Conservation (phyloP, 2,329 filamentous ascomycete species). For the Calonectria honghensis region DNA sequence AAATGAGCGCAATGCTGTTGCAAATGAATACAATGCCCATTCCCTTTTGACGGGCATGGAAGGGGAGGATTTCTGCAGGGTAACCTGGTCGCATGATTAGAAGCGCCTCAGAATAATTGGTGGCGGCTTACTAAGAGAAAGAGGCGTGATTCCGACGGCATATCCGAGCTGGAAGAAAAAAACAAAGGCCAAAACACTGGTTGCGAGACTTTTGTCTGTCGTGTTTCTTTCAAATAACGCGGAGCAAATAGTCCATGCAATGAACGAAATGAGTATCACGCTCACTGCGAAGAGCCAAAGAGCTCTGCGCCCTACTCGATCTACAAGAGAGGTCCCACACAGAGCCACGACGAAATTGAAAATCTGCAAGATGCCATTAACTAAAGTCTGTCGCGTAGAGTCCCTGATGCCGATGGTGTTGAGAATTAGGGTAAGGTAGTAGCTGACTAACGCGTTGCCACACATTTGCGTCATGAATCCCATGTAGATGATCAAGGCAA, state of each 20-base stretch:
- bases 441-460: conserved; percentile 38
- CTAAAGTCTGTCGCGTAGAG: conserved; percentile 57
- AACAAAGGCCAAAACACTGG: background rate
- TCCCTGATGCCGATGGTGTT: conserved; percentile 60
- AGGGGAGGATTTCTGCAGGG: conserved; percentile 50
- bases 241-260: conserved; percentile 55
- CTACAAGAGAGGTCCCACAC: conserved; percentile 60
- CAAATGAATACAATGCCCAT: conserved; percentile 11
- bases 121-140: conserved; percentile 44
- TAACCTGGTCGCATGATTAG: conserved; percentile 46
- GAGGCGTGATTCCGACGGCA: conserved; percentile 1
- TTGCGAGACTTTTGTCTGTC: background rate
- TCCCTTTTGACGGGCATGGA: conserved; percentile 21
- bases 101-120: conserved; percentile 17
- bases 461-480: conserved; percentile 12
- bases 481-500: conserved; percentile 1
- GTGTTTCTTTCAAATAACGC: background rate
- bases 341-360: conserved; percentile 60
- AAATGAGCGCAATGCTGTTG: conserved; percentile 43
- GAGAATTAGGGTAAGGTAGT: conserved; percentile 61
- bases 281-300: conserved; percentile 61
- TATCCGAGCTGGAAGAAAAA: conserved; percentile 15
- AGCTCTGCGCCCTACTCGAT: conserved; percentile 61
- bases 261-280: conserved; percentile 55
- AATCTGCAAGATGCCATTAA: conserved; percentile 56